Percentiles rank a stretch among this genome's conserved stretches.
These are phyloP conservation scores for Lentinula novae-zelandiae DNA, from an alignment of 1,284 basidiomycete genomes.

Conservation along the genomic window DNA sequence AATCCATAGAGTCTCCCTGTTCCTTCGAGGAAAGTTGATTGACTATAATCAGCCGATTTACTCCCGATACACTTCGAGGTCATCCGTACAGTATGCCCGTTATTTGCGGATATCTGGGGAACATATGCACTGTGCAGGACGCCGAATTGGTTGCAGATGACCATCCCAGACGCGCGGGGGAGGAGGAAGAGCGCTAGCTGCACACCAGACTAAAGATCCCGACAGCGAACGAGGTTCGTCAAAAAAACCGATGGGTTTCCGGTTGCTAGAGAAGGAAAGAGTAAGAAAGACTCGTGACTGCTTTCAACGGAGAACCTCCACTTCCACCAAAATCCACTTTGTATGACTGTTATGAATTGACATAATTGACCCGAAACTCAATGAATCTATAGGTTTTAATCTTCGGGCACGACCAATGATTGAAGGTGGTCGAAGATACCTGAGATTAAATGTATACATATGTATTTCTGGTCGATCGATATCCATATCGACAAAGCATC, in stretches of 20 bases:
- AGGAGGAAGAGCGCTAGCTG: background rate
- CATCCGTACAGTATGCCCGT: background rate
- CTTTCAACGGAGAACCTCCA: no score
- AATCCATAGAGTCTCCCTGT: background rate
- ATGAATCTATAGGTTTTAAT: no score
- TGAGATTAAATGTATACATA: no score
- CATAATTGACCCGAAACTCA: no score
- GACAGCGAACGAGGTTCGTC: background rate
- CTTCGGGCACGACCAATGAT: no score
- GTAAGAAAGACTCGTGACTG: no score
- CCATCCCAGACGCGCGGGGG: background rate
- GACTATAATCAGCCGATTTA: background rate
- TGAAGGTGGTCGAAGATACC: no score
- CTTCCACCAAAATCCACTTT: no score
- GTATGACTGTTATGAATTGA: no score
- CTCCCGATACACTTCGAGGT: background rate
- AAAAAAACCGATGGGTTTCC: background rate
- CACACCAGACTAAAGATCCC: background rate
- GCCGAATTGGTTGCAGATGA: background rate
- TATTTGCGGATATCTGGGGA: background rate
- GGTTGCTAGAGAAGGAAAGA: background rate
- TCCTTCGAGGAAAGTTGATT: background rate
- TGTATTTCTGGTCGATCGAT: no score
- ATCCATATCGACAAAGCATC: no score
- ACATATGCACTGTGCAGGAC: no score